phyloP scores from a whole-genome alignment of 192 early-diverging fungal genomes.

The Geranomyces michiganensis region DNA sequence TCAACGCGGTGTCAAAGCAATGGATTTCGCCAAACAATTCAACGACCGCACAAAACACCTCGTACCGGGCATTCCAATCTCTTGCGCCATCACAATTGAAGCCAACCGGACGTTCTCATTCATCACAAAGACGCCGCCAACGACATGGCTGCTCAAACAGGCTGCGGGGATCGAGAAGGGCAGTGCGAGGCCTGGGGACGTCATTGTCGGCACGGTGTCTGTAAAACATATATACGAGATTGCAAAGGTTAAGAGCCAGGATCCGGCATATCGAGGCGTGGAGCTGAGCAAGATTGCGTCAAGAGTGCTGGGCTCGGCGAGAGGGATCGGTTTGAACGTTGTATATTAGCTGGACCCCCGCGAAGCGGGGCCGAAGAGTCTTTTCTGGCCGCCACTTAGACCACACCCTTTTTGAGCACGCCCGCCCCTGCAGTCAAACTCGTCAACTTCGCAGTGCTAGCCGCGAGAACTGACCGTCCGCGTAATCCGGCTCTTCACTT shows the following conservation, averaged over 20 bases:
- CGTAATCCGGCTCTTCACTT: too few species aligned
- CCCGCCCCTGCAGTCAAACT: too few species aligned
- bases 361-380: too few species aligned
- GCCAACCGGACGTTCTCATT: constrained; percentile 93
- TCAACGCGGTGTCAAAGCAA: constrained; percentile 94
- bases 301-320: constrained; percentile 75
- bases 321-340: constrained; percentile 83
- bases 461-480: too few species aligned
- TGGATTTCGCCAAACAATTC: constrained; percentile 99
- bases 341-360: constrained; percentile 49
- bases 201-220: constrained; percentile 75
- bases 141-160: constrained; percentile 82
- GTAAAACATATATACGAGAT: constrained; percentile 96
- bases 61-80: constrained; percentile 78
- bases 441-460: too few species aligned
- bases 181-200: constrained; percentile 70
- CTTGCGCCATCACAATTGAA: constrained; percentile 81
- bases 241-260: constrained; percentile 84
- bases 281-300: constrained; percentile 70
- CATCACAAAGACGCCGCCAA: constrained; percentile 82
- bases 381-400: too few species aligned
- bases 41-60: constrained; percentile 91
- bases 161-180: constrained; percentile 90
- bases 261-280: constrained; percentile 74
- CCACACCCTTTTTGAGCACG: too few species aligned